Conservation (phyloP, 164 flowering plant species). For the Vitis labrusca region DNA sequence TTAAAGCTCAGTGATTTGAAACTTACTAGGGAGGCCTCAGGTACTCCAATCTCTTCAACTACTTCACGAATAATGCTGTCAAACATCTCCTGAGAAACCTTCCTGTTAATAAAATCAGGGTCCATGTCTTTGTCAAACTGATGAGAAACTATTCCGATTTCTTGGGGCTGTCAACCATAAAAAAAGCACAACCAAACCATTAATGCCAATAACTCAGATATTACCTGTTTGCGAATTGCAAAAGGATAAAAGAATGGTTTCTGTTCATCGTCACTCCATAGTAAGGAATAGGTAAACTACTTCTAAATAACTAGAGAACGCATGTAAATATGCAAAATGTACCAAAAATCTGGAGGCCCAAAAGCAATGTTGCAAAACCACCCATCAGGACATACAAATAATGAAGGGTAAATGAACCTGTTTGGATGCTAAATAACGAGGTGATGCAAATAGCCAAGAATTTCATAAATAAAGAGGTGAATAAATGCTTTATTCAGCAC, state of each 20-base stretch:
- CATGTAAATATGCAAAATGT: not conserved
- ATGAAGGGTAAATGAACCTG: not conserved
- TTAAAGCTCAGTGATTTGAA: conserved; percentile 5
- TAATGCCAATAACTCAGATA: not conserved
- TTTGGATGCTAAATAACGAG: not conserved
- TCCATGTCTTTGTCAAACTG: conserved; percentile 23
- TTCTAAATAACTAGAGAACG: not conserved
- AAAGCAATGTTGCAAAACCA: not conserved
- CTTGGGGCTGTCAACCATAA: conserved; percentile 70
- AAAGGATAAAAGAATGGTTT: not conserved
- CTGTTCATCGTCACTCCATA: not conserved
- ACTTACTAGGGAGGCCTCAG: conserved; percentile 65
- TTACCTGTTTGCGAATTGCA: not conserved
- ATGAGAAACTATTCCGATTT: conserved; percentile 63
- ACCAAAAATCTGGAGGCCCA: not conserved
- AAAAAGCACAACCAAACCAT: conserved; percentile 1
- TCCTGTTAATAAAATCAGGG: conserved; percentile 34
- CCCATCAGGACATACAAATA: not conserved
- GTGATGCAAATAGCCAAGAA: not conserved
- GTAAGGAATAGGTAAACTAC: not conserved
- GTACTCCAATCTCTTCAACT: conserved; percentile 96
- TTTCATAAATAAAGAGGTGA: not conserved
- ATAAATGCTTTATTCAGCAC: too few relatives aligned
- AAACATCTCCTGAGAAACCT: conserved; percentile 88
- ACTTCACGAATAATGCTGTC: conserved; percentile 95